Conservation (phyloP, 2,329 filamentous ascomycete genomes). For the Phialophora macrospora region DNA sequence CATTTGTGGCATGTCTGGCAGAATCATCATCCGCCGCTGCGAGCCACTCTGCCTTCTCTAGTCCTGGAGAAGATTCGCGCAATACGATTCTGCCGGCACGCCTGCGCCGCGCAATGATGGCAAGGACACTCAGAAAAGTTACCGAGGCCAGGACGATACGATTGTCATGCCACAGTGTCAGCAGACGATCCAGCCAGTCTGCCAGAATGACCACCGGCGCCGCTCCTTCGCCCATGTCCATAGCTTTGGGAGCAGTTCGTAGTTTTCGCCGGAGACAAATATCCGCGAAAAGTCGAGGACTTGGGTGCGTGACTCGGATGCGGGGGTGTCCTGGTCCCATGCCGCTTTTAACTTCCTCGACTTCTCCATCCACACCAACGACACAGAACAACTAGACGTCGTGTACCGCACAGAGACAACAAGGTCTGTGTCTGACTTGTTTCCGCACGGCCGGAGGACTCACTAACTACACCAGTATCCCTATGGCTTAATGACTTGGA, state of each 20-base stretch:
- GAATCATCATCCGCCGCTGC: neutral
- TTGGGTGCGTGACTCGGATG: neutral
- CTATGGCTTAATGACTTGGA: too few species aligned
- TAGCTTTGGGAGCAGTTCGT: conserved; percentile 8
- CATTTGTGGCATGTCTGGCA: conserved; percentile 3
- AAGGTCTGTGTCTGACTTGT: neutral
- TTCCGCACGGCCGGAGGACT: too few species aligned
- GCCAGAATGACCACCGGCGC: conserved; percentile 34
- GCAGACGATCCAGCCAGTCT: conserved; percentile 35
- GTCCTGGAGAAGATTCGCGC: conserved; percentile 27
- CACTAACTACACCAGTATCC: too few species aligned
- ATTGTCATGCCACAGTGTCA: conserved; percentile 37
- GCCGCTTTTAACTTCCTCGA: neutral
- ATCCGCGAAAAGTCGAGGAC: conserved; percentile 1
- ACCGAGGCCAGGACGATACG: conserved; percentile 25
- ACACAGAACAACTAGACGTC: neutral
- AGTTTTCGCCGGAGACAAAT: neutral
- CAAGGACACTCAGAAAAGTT: conserved; percentile 23
- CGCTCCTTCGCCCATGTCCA: conserved; percentile 37
- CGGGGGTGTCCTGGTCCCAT: neutral
- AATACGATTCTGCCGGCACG: conserved; percentile 6
- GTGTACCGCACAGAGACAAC: neutral
- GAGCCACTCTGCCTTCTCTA: conserved; percentile 34
- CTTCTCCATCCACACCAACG: too few species aligned
- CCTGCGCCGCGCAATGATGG: conserved; percentile 27